Conservation (phyloP, 305 asterid genomes). For the Petunia hybrid region DNA sequence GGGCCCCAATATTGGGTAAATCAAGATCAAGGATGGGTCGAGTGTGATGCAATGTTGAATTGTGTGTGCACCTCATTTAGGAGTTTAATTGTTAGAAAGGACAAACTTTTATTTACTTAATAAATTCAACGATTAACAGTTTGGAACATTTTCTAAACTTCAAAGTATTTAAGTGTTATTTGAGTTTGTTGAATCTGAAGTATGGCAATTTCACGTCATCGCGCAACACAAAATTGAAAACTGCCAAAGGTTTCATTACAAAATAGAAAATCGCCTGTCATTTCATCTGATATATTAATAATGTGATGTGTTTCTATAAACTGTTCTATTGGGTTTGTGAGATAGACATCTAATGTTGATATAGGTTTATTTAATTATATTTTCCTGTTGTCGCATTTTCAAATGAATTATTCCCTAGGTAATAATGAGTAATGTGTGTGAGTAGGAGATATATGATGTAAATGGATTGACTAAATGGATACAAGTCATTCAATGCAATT, state of each 20-base stretch:
- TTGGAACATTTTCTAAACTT: too few relatives aligned
- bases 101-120: too few relatives aligned
- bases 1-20: too few relatives aligned
- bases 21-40: too few relatives aligned
- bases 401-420: background rate
- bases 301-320: background rate
- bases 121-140: background rate
- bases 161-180: background rate
- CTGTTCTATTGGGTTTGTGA: conserved; percentile 1
- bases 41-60: too few relatives aligned
- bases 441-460: background rate
- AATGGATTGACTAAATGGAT: conserved; percentile 20
- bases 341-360: conserved; percentile 15
- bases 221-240: background rate
- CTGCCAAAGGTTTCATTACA: background rate
- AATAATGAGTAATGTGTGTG: background rate
- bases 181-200: background rate
- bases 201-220: background rate
- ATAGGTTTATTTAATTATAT: background rate
- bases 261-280: background rate
- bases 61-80: too few relatives aligned
- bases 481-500: conserved; percentile 9
- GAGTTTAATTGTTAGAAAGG: too few relatives aligned
- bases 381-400: background rate
- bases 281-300: background rate